Percentiles rank a stretch among this genome's conserved stretches.
phyloP scores from a whole-genome alignment of 495 filamentous ascomycete species.

The Aspergillus baeticus region DNA sequence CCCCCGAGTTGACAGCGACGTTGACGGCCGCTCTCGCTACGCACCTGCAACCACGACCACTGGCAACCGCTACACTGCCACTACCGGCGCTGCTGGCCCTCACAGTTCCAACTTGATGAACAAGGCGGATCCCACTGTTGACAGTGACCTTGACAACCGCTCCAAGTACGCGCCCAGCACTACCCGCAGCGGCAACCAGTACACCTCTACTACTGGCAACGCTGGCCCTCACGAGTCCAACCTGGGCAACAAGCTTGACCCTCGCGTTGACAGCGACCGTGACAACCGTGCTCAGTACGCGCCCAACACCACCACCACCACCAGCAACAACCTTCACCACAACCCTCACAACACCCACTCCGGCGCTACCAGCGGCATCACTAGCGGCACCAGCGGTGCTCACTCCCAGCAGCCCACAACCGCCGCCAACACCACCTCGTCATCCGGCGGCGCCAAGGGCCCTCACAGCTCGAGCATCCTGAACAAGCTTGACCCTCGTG shows the following conservation, averaged over 20 bases:
- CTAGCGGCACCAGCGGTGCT: slow-evolving; percentile 15
- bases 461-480: slow-evolving; percentile 49
- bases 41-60: slow-evolving; percentile 27
- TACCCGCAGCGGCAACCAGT: neutral
- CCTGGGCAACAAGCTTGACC: slow-evolving; percentile 48
- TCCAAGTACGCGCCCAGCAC: slow-evolving; percentile 23
- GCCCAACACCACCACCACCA: slow-evolving; percentile 6
- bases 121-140: slow-evolving; percentile 51
- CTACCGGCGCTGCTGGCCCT: slow-evolving; percentile 33
- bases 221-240: slow-evolving; percentile 46
- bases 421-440: slow-evolving; percentile 9
- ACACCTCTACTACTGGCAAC: slow-evolving; percentile 15
- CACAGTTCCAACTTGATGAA: slow-evolving; percentile 45
- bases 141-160: slow-evolving; percentile 40
- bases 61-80: neutral
- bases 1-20: slow-evolving; percentile 35
- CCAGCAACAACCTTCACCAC: neutral
- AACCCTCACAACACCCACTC: no score
- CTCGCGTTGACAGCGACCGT: slow-evolving; percentile 46
- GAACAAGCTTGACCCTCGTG: slow-evolving; percentile 54
- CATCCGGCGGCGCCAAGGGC: neutral
- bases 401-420: slow-evolving; percentile 18
- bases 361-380: neutral
- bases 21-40: slow-evolving; percentile 15
- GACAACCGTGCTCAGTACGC: slow-evolving; percentile 36